Evolutionary conservation across 2,329 filamentous ascomycete genomes (phyloP).

Genomic region (Cercospora janseana): DNA sequence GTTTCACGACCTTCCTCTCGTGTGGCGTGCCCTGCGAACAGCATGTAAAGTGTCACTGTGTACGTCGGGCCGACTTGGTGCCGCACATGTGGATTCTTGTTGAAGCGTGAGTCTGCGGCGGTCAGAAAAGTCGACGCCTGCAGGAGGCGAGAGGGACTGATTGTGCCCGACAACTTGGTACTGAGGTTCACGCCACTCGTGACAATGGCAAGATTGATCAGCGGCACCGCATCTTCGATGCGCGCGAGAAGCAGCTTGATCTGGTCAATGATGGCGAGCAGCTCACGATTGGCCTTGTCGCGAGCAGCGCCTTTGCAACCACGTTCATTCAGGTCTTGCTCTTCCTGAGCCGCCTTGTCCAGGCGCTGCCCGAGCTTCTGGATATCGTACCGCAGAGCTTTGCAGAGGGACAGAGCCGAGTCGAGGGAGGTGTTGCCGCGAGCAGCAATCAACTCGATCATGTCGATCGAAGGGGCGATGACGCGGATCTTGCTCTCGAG

Average conservation of each 20-base stretch:
- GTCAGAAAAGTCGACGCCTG: constrained; percentile 92
- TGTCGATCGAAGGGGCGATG: constrained; percentile 84
- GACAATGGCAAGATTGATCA: constrained; percentile 90
- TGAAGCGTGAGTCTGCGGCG: constrained; percentile 80
- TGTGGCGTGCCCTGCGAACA: constrained; percentile 76
- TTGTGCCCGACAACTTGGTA: constrained; percentile 71
- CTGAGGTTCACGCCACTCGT: constrained; percentile 87
- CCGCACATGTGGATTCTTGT: constrained; percentile 58
- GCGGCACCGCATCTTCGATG: constrained; percentile 87
- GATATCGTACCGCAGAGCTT: constrained; percentile 79
- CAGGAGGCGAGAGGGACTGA: constrained; percentile 85
- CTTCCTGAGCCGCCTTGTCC: constrained; percentile 64
- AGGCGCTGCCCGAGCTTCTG: constrained; percentile 73
- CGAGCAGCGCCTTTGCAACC: constrained; percentile 50
- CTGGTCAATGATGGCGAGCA: constrained; percentile 68
- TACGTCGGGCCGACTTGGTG: constrained; percentile 88
- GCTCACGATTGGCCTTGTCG: constrained; percentile 60
- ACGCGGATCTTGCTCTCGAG: constrained; percentile 90
- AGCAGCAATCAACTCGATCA: constrained; percentile 83
- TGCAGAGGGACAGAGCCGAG: constrained; percentile 79
- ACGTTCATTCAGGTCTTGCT: constrained; percentile 52
- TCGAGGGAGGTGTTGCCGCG: constrained; percentile 78
- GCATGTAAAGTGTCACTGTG: constrained; percentile 86
- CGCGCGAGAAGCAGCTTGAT: constrained; percentile 71
- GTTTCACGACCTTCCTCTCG: constrained; percentile 60